Evolutionary conservation across 73 alveolate genomes (phyloP).

Genomic region (Tetrahymena thermophila): DNA sequence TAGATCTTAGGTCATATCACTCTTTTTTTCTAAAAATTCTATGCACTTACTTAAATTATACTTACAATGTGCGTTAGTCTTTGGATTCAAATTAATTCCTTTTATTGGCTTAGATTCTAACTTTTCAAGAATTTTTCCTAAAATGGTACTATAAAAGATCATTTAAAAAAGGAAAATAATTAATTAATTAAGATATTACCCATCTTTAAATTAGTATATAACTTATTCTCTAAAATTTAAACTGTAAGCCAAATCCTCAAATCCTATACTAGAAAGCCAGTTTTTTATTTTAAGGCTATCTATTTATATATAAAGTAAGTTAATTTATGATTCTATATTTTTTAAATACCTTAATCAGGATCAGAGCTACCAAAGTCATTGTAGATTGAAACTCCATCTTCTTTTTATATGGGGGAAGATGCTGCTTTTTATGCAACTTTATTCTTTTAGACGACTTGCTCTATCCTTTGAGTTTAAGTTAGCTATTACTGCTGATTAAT

Average conservation of each 20-base stretch:
- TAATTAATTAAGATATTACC: neutral
- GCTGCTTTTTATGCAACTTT: neutral
- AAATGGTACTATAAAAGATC: neutral
- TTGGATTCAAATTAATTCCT: neutral
- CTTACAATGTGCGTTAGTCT: neutral
- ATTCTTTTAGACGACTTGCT: neutral
- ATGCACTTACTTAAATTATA: neutral
- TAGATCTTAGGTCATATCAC: neutral
- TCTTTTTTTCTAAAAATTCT: neutral
- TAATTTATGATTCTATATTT: neutral
- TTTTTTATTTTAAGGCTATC: neutral
- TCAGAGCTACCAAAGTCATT: neutral
- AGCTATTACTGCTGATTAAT: neutral
- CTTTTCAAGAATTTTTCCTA: neutral
- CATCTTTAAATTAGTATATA: neutral
- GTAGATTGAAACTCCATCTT: neutral
- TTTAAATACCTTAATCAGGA: neutral
- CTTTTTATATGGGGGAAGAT: neutral
- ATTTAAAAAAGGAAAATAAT: neutral
- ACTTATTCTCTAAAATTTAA: neutral
- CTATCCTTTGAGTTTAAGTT: neutral
- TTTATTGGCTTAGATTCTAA: neutral
- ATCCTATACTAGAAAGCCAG: neutral
- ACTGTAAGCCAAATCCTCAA: conserved; percentile 1
- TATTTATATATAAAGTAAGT: neutral